Evolutionary conservation across 192 early-diverging fungal species (phyloP).

Genomic region (Coemansia reversa): DNA sequence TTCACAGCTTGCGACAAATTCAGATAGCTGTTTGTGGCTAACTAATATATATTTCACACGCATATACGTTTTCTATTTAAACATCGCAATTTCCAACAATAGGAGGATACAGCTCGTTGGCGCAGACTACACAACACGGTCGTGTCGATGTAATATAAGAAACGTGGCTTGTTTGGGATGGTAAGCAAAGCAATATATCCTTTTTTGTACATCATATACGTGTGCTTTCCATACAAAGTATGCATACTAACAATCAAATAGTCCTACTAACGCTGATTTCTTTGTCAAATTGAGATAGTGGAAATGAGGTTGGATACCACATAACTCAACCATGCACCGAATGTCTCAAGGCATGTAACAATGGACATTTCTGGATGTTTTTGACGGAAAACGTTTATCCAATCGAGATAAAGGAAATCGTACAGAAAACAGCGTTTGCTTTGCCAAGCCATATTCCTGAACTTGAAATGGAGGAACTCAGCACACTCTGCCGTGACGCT

Average conservation of each 20-base stretch:
- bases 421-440: slow-evolving; percentile 8
- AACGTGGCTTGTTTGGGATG: slow-evolving; percentile 70
- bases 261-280: neutral
- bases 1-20: neutral
- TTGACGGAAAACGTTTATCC: slow-evolving; percentile 69
- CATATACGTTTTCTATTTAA: neutral
- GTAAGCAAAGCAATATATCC: slow-evolving; percentile 35
- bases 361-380: slow-evolving; percentile 99
- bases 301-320: slow-evolving; percentile 77
- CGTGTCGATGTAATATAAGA: slow-evolving; percentile 70
- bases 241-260: neutral
- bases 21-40: neutral
- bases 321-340: slow-evolving; percentile 80
- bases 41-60: too few relatives aligned
- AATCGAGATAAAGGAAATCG: slow-evolving; percentile 33
- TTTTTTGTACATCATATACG: neutral
- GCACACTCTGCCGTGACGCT: slow-evolving; percentile 26
- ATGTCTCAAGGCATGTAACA: slow-evolving; percentile 90
- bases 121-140: slow-evolving; percentile 66
- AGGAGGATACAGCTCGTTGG: slow-evolving; percentile 65
- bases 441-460: slow-evolving; percentile 28
- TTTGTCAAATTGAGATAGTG: slow-evolving; percentile 38
- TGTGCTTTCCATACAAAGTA: neutral
- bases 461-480: slow-evolving; percentile 35
- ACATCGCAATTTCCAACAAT: neutral